These are phyloP conservation scores for Tetraselmis chui DNA, from an alignment of 139 green algal genomes.

Conservation along the genomic window DNA sequence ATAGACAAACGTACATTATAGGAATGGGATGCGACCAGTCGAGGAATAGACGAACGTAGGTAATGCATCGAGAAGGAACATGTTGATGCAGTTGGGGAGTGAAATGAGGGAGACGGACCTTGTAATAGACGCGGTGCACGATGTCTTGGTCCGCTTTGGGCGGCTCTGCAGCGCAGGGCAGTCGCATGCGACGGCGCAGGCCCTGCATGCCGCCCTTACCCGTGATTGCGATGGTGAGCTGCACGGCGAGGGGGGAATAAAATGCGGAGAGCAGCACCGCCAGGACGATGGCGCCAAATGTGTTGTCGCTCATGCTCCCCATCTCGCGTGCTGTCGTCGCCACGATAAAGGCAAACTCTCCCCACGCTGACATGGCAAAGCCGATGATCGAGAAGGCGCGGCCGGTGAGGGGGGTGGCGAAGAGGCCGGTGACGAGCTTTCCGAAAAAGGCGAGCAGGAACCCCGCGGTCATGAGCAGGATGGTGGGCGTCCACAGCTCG, in stretches of 20 bases:
- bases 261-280: conserved; percentile 15
- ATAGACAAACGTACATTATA: too few species aligned
- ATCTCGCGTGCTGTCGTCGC: conserved; percentile 2
- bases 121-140: conserved; percentile 9
- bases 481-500: conserved; percentile 7
- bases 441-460: conserved; percentile 11
- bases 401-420: conserved; percentile 2
- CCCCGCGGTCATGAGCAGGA: background rate
- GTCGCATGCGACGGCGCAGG: background rate
- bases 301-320: background rate
- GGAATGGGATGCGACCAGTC: too few species aligned
- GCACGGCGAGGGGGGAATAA: conserved; percentile 5
- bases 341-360: conserved; percentile 22
- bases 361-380: conserved; percentile 22
- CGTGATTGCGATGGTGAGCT: background rate
- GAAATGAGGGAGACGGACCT: too few species aligned
- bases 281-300: conserved; percentile 9
- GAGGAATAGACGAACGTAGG: too few species aligned
- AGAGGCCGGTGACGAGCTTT: conserved; percentile 16
- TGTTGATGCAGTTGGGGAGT: too few species aligned
- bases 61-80: too few species aligned
- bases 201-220: background rate
- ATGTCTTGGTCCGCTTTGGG: background rate
- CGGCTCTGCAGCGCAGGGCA: background rate
- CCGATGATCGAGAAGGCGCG: conserved; percentile 3